These are phyloP conservation scores for Trichocladium uniseriatum DNA, from an alignment of 495 filamentous ascomycete species.

Conservation along the genomic window DNA sequence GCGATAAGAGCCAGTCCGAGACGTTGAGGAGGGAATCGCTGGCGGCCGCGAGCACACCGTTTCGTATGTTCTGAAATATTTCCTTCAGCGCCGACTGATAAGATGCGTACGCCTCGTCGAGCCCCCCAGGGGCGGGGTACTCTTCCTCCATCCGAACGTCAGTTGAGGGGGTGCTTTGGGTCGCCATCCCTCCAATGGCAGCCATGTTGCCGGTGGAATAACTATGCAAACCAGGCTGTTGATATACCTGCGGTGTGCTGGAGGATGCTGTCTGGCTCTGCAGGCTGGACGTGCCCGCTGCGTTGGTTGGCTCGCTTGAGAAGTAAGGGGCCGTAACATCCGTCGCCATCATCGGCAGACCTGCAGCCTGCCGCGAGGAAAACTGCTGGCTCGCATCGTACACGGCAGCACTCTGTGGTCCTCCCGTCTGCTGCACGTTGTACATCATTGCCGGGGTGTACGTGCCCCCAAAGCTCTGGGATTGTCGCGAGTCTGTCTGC, in stretches of 20 bases:
- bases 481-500: slow-evolving; percentile 40
- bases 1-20: slow-evolving; percentile 76
- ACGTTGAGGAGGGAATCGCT: slow-evolving; percentile 64
- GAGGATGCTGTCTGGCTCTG: slow-evolving; percentile 34
- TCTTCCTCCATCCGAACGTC: slow-evolving; percentile 39
- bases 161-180: slow-evolving; percentile 31
- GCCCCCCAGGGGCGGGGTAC: slow-evolving; percentile 23
- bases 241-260: slow-evolving; percentile 39
- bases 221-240: slow-evolving; percentile 38
- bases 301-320: slow-evolving; percentile 56
- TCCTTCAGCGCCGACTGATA: slow-evolving; percentile 66
- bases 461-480: slow-evolving; percentile 37
- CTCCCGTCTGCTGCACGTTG: slow-evolving; percentile 59
- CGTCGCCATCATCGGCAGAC: slow-evolving; percentile 66
- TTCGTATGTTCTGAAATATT: slow-evolving; percentile 66
- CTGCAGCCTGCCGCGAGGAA: slow-evolving; percentile 67
- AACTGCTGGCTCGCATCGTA: slow-evolving; percentile 79
- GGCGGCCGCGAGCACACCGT: slow-evolving; percentile 64
- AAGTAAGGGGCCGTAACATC: slow-evolving; percentile 69
- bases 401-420: slow-evolving; percentile 47
- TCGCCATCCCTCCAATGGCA: slow-evolving; percentile 31
- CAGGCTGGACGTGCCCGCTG: slow-evolving; percentile 44
- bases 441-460: slow-evolving; percentile 63
- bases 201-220: slow-evolving; percentile 35
- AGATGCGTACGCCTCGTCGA: slow-evolving; percentile 59